These are phyloP conservation scores for Metahyphopichia silvanorum DNA, from an alignment of 805 yeast genomes.

Conservation along the genomic window DNA sequence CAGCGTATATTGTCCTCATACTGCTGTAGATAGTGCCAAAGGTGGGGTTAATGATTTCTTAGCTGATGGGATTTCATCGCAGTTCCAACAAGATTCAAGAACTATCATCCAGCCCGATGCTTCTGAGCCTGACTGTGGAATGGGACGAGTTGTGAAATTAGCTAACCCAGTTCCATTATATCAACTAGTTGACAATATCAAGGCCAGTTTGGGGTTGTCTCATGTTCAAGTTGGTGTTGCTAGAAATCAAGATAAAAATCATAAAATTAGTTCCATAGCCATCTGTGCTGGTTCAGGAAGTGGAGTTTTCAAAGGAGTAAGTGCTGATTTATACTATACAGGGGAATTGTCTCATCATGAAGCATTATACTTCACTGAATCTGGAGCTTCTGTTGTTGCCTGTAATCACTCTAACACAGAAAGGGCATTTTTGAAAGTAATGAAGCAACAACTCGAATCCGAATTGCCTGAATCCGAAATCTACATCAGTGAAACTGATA, in stretches of 20 bases:
- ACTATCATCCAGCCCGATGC: slow-evolving; percentile 45
- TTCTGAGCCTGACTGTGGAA: slow-evolving; percentile 59
- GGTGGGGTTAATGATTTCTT: slow-evolving; percentile 97
- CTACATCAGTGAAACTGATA: slow-evolving; percentile 53
- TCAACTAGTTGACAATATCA: slow-evolving; percentile 49
- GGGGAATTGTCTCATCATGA: slow-evolving; percentile 97
- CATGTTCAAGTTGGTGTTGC: slow-evolving; percentile 61
- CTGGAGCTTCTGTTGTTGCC: slow-evolving; percentile 66
- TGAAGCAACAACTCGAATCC: slow-evolving; percentile 46
- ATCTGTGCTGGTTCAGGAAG: slow-evolving; percentile 97
- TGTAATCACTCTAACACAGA: slow-evolving; percentile 94
- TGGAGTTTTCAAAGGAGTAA: slow-evolving; percentile 59
- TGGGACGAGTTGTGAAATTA: slow-evolving; percentile 70
- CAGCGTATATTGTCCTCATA: slow-evolving; percentile 92
- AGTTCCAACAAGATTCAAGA: slow-evolving; percentile 20
- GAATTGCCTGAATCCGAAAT: slow-evolving; percentile 46
- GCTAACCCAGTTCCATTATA: slow-evolving; percentile 38
- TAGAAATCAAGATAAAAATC: slow-evolving; percentile 19
- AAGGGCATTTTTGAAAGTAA: slow-evolving; percentile 66
- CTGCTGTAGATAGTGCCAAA: slow-evolving; percentile 88
- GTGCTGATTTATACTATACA: slow-evolving; percentile 73
- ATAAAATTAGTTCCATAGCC: slow-evolving; percentile 57
- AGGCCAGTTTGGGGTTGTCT: slow-evolving; percentile 47
- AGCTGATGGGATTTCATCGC: slow-evolving; percentile 50
- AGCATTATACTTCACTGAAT: slow-evolving; percentile 65